Evolutionary conservation across 768 basidiomycete species (phyloP).

Genomic region (Calvatia gigantea): DNA sequence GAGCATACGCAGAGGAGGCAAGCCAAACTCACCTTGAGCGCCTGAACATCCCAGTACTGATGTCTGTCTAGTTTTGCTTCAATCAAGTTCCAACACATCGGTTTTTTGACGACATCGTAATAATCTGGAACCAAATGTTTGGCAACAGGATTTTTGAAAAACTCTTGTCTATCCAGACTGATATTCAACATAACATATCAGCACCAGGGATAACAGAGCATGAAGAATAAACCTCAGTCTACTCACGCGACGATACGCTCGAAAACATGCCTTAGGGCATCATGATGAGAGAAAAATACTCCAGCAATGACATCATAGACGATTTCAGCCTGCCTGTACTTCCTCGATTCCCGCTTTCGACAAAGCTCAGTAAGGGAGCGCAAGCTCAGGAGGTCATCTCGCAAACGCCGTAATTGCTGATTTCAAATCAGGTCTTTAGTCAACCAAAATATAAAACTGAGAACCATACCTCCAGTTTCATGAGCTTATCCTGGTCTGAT

Average conservation of each 20-base stretch:
- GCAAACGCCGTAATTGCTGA: conserved; percentile 57
- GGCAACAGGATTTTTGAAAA: conserved; percentile 83
- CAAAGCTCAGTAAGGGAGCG: conserved; percentile 62
- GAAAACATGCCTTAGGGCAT: conserved; percentile 57
- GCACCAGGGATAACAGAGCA: neutral
- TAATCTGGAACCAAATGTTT: conserved; percentile 84
- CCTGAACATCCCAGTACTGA: conserved; percentile 73
- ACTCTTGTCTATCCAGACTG: conserved; percentile 70
- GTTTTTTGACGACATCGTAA: conserved; percentile 77
- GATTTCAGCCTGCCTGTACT: conserved; percentile 64
- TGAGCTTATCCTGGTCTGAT: conserved; percentile 77
- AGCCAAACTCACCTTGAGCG: conserved; percentile 57
- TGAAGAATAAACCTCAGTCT: neutral
- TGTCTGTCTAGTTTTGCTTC: conserved; percentile 77
- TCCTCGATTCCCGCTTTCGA: conserved; percentile 78
- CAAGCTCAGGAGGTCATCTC: conserved; percentile 74
- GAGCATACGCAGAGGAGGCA: neutral
- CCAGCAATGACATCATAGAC: conserved; percentile 63
- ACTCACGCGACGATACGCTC: conserved; percentile 70
- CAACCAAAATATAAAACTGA: neutral
- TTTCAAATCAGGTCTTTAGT: neutral
- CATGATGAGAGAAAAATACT: conserved; percentile 66
- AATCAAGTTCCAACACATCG: conserved; percentile 89
- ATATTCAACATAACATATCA: neutral
- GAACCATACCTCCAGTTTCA: conserved; percentile 72